Percentiles rank a stretch among this genome's conserved stretches.
Conservation (phyloP, 805 yeast genomes). For the Wickerhamia fluorescens region DNA sequence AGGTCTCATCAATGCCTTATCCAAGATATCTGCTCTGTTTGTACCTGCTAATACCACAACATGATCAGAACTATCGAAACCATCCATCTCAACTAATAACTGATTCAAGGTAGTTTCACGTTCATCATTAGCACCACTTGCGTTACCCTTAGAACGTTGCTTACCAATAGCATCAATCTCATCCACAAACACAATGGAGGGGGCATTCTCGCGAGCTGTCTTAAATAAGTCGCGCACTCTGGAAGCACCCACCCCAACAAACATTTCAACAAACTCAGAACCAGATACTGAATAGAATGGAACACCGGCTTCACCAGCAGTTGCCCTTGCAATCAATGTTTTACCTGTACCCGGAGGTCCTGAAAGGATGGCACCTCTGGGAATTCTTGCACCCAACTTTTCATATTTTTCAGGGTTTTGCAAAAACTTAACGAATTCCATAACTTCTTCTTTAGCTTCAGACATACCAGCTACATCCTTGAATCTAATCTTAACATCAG, state of each 20-base stretch:
- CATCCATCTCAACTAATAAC: constrained; percentile 97
- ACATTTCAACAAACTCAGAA: constrained; percentile 97
- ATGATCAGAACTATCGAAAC: constrained; percentile 84
- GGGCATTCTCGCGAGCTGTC: constrained; percentile 90
- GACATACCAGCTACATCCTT: constrained; percentile 96
- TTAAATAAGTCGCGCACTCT: constrained; percentile 93
- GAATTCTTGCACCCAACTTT: constrained; percentile 91
- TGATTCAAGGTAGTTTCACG: constrained; percentile 95
- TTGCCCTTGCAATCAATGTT: constrained; percentile 92
- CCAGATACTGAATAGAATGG: constrained; percentile 96
- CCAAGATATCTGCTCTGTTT: constrained; percentile 89
- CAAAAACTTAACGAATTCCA: constrained; percentile 94
- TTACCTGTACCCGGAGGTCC: constrained; percentile 99
- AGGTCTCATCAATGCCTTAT: constrained; percentile 89
- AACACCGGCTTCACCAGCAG: constrained; percentile 99
- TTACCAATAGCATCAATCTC: constrained; percentile 99
- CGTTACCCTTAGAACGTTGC: constrained; percentile 68
- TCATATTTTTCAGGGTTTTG: constrained; percentile 88
- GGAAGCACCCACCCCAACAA: constrained; percentile 98
- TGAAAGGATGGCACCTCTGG: constrained; percentile 93
- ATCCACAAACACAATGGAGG: constrained; percentile 93
- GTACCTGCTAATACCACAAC: constrained; percentile 98
- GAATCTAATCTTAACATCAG: constrained; percentile 82
- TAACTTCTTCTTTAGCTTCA: constrained; percentile 94
- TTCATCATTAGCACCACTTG: constrained; percentile 86